Evolutionary conservation across 2,329 filamentous ascomycete genomes (phyloP), one percentile per base, ranked within the genome.

Genomic region (Hypomyces rosellus): DNA sequence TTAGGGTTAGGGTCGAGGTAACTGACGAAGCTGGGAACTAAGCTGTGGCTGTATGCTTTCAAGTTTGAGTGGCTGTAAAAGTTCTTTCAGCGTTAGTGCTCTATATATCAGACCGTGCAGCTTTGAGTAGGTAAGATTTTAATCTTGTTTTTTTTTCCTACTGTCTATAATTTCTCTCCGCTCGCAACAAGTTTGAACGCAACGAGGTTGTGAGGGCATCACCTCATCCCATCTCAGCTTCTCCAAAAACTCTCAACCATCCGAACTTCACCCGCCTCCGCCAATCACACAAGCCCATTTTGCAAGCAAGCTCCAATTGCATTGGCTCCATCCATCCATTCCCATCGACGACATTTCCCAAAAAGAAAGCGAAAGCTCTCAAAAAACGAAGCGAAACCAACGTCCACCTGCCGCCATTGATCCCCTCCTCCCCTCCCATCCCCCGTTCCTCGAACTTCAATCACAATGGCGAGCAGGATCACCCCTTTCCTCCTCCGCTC

Each of bases 391-490:
- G 52, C 55, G 44, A 30, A 52, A 49, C 54, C 45, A 37, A 53
- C 52, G 57, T 54, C 55, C 52, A 56, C 55, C 48, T 52, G 49
- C 54, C 53, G 52, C 51, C 55, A 45, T 57, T 51, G 54, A 55
- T 45, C 48, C 38, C 5, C 12, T 6, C 6, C 15, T 18, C 14
- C 14, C 37, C 37, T 18, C 52, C 49, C 40, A 41, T 16, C 18
- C 38, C 8, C 6, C 30, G 45, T 14, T 47, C 52, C 46, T 54
- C 54, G 45, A 55, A 13, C 20, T 56, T 48, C 48, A 33, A 18
- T 51, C 59, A 61, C 59, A 63, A 95, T 96, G 90, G 87, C 89
- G 69, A 91, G 86, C 69, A 92, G 86, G 76, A 74, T 95, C 66
- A 79, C 84, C 54, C 86, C 89, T 44, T 78, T 85, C 66, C 71